Evolutionary conservation across 352 stramenopile species (phyloP).

Genomic region (Elongisporangium senticosum): DNA sequence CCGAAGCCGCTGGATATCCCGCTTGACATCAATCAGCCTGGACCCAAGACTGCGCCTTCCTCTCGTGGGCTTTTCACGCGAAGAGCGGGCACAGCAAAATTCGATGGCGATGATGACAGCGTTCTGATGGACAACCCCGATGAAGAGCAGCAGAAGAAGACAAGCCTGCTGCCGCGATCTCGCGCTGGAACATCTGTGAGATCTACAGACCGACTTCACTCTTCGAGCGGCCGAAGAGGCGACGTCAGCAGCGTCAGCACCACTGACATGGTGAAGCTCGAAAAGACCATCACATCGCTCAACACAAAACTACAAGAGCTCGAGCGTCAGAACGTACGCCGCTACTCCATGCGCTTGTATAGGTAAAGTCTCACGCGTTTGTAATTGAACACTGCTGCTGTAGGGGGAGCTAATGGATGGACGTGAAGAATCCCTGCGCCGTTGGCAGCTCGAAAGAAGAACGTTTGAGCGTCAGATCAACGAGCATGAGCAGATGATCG

Average conservation of each 20-base stretch:
- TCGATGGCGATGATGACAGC: slow-evolving; percentile 53
- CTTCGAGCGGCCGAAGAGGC: not conserved
- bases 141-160: slow-evolving; percentile 18
- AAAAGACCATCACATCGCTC: slow-evolving; percentile 47
- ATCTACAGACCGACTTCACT: not conserved
- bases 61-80: slow-evolving; percentile 58
- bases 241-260: slow-evolving; percentile 3
- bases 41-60: slow-evolving; percentile 32
- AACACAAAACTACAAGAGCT: slow-evolving; percentile 62
- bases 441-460: slow-evolving; percentile 65
- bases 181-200: not conserved
- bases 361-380: not conserved
- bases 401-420: slow-evolving; percentile 55
- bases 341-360: not conserved
- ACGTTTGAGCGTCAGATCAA: slow-evolving; percentile 60
- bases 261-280: slow-evolving; percentile 38
- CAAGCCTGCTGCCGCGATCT: slow-evolving; percentile 10
- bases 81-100: slow-evolving; percentile 22
- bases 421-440: slow-evolving; percentile 53
- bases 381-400: slow-evolving; percentile 2
- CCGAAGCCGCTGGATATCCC: slow-evolving; percentile 1
- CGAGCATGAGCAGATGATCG: slow-evolving; percentile 57
- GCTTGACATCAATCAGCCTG: slow-evolving; percentile 1
- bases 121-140: slow-evolving; percentile 52
- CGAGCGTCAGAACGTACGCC: slow-evolving; percentile 70